Base-by-base conservation (phyloP, 495 filamentous ascomycete species). In the Hypoxylon subgilvum region DNA sequence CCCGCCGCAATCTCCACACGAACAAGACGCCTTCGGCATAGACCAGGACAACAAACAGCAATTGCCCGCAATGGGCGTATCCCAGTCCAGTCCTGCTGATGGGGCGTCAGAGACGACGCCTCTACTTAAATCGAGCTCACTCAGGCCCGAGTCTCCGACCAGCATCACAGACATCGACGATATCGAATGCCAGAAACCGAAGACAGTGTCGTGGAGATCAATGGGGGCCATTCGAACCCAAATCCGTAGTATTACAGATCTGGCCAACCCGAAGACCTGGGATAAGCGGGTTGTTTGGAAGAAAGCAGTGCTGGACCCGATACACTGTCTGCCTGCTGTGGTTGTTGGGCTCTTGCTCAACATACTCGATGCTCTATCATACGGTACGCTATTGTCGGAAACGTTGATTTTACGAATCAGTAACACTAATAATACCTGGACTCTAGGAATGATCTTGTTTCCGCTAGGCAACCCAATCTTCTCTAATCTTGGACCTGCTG, bases 291-390 rank as follows among this genome's bases (percentile, higher is more conserved):
- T 79, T 0, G 74, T 94, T 4, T 91, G 85, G 84, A 61, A 80
- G 48, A 78, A 82, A 18, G 82, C 78, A 2, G 70, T 94, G 7
- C 72, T 88, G 13, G 79, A 87, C 51, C 88, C 92, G 5, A 68
- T 85, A 18, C 80, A 82, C 31, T 85, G 85, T 41, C 65, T 97
- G 9, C 94, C 95, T 1, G 87, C 93, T 4, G 92, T 97, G 3
- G 76, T 95, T 52, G 82, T 98, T 2, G 94, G 94, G 0, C 77
- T 96, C 13, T 78, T 98, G 4, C 80, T 98, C 13, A 98, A 97
- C 63, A 86, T 98, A 34, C 78, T 98, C 19, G 94, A 98, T 75
- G 94, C 91, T 18, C 70, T 98, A 31, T 97, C 93, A 9, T 98
- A 98, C 68, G 94, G 91, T 85, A 69, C 61, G 72, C 53, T n/a